A percentile compares a stretch with the other conserved stretches of the same genome.
phyloP scores from a whole-genome alignment of 2,329 filamentous ascomycete species.

The Sporothrix brunneoviolacea region DNA sequence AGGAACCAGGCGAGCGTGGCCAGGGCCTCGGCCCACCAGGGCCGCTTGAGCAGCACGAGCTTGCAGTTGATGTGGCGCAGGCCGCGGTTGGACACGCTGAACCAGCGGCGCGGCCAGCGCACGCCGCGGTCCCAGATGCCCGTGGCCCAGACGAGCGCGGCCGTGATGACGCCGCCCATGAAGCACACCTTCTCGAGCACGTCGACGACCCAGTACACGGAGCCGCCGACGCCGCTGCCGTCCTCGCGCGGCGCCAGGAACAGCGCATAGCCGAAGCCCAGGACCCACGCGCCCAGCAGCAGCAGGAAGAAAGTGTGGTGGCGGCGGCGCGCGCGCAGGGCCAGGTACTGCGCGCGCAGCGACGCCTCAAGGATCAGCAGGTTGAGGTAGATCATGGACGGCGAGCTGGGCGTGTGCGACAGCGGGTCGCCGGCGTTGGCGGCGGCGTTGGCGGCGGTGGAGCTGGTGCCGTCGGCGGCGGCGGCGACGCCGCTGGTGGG shows the following conservation, averaged over 20 bases:
- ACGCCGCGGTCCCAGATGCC: slow-evolving; percentile 96
- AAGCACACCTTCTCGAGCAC: slow-evolving; percentile 85
- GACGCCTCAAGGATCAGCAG: slow-evolving; percentile 94
- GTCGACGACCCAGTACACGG: slow-evolving; percentile 94
- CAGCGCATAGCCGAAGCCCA: slow-evolving; percentile 79
- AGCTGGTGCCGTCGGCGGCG: slow-evolving; percentile 30
- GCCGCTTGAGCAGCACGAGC: slow-evolving; percentile 77
- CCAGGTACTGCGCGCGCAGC: slow-evolving; percentile 85
- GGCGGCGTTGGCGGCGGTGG: slow-evolving; percentile 36
- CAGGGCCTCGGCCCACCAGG: slow-evolving; percentile 72
- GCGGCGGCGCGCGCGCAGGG: slow-evolving; percentile 76
- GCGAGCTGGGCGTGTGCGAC: slow-evolving; percentile 76
- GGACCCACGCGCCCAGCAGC: slow-evolving; percentile 71
- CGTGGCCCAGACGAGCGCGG: slow-evolving; percentile 82
- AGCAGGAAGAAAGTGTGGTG: slow-evolving; percentile 91
- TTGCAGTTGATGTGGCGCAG: slow-evolving; percentile 93
- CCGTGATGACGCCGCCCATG: slow-evolving; percentile 83
- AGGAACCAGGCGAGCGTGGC: slow-evolving; percentile 70
- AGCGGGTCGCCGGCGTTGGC: slow-evolving; percentile 60
- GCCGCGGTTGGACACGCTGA: slow-evolving; percentile 81
- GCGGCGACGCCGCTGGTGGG: neutral
- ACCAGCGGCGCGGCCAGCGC: slow-evolving; percentile 88
- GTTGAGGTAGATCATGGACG: slow-evolving; percentile 96
- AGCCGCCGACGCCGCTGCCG: slow-evolving; percentile 82
- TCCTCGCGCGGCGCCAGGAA: slow-evolving; percentile 96